Conservation (phyloP, 1,284 basidiomycete genomes). For the Lentinus polychrous region DNA sequence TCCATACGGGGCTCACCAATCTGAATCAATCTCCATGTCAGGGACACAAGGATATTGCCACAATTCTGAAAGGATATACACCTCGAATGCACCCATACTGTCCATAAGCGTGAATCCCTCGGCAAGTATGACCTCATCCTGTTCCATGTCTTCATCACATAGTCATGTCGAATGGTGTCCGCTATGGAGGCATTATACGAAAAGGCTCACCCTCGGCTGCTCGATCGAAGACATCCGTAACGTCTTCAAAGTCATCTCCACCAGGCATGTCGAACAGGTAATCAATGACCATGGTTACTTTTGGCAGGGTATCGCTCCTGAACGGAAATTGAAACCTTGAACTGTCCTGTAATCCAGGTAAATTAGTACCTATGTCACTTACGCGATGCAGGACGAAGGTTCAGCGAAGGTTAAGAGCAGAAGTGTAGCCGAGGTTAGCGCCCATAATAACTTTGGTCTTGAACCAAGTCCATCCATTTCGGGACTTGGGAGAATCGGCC, state of each 20-base stretch:
- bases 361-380: too few relatives aligned
- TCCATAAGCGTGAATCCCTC: conserved; percentile 72
- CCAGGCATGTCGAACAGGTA: conserved; percentile 36
- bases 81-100: conserved; percentile 87
- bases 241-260: conserved; percentile 51
- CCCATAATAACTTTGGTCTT: not conserved
- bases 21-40: conserved; percentile 30
- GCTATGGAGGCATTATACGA: not conserved
- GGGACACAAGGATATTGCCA: conserved; percentile 11
- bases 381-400: too few relatives aligned
- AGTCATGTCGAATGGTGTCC: not conserved
- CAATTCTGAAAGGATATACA: conserved; percentile 24
- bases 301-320: conserved; percentile 5
- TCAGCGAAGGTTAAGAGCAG: not conserved
- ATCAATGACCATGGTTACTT: conserved; percentile 20
- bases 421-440: not conserved
- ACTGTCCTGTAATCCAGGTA: too few relatives aligned
- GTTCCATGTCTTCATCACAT: conserved; percentile 49
- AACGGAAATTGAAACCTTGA: too few relatives aligned
- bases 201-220: conserved; percentile 47
- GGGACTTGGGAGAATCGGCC: not conserved
- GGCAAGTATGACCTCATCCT: conserved; percentile 61
- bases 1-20: conserved; percentile 90
- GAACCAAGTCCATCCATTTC: not conserved
- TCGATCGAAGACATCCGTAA: conserved; percentile 48